phyloP scores from a whole-genome alignment of 1,284 basidiomycete species.

The Pseudozyma thailandica region DNA sequence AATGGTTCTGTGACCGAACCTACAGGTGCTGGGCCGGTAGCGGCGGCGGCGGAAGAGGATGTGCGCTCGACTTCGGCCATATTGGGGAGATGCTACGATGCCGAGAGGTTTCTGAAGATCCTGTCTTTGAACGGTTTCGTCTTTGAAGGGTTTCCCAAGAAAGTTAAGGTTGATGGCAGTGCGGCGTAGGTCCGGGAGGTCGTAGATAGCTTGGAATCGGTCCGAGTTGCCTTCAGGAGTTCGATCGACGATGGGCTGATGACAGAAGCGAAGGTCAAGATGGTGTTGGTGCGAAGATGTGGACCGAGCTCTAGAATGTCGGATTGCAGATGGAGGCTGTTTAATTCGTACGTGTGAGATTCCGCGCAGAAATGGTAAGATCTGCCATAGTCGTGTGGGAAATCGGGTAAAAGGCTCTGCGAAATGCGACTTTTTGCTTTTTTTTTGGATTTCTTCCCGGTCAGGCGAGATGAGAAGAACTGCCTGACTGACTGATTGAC shows the following conservation, averaged over 20 bases:
- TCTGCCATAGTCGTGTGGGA: conserved; percentile 1
- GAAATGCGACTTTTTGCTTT: conserved; percentile 4
- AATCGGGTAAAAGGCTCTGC: conserved; percentile 2
- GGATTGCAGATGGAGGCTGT: not conserved
- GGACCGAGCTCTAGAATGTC: conserved; percentile 17
- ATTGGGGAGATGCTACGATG: not conserved
- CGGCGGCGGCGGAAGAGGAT: conserved; percentile 19
- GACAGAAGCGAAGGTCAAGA: conserved; percentile 1
- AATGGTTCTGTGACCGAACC: conserved; percentile 85
- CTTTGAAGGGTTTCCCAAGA: too few species aligned
- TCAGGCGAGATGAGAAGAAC: conserved; percentile 10
- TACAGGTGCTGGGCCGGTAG: conserved; percentile 22
- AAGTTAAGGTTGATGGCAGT: too few species aligned
- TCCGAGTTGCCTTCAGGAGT: too few species aligned
- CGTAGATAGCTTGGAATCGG: too few species aligned
- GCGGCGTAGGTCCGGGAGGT: too few species aligned
- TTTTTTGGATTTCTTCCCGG: not conserved
- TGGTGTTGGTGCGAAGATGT: conserved; percentile 14
- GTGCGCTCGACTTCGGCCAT: conserved; percentile 44
- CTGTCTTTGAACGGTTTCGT: not conserved
- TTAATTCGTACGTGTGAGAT: conserved; percentile 21
- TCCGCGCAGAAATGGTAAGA: conserved; percentile 2
- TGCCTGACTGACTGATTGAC: too few species aligned
- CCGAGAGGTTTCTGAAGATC: not conserved
- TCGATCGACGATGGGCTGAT: not conserved